phyloP scores from a whole-genome alignment of 306 rosid species.

The Albizia julibrissin region DNA sequence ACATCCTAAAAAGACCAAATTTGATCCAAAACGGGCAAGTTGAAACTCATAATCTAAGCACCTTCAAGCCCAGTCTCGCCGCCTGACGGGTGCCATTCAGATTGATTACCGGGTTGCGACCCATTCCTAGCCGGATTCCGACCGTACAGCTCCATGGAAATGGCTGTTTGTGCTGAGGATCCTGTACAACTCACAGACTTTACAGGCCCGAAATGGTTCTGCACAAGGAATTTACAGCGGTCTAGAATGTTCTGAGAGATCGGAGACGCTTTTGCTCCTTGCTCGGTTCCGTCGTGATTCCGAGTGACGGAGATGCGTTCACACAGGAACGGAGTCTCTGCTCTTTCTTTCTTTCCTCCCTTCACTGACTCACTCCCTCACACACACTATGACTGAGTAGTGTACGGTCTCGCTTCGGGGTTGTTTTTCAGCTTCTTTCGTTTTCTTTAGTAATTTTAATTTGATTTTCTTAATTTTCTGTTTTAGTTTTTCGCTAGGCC shows the following conservation, averaged over 20 bases:
- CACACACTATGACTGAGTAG: slow-evolving; percentile 29
- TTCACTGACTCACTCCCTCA: slow-evolving; percentile 17
- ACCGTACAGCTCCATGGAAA: slow-evolving; percentile 69
- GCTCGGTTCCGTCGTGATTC: slow-evolving; percentile 21
- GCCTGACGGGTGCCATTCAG: slow-evolving; percentile 64
- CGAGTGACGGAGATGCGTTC: slow-evolving; percentile 24
- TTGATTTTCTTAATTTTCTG: not conserved
- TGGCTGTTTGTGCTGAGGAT: slow-evolving; percentile 7
- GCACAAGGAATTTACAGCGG: slow-evolving; percentile 30
- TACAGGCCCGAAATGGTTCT: not conserved
- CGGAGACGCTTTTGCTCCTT: slow-evolving; percentile 31
- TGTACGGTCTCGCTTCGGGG: slow-evolving; percentile 47
- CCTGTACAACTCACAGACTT: slow-evolving; percentile 36
- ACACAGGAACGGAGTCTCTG: slow-evolving; percentile 32
- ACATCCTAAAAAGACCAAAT: not conserved
- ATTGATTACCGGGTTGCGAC: slow-evolving; percentile 56
- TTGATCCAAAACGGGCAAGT: not conserved
- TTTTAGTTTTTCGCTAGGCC: not conserved
- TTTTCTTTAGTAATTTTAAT: not conserved
- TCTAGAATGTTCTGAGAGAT: slow-evolving; percentile 47
- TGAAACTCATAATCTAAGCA: not conserved
- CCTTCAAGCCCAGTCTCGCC: slow-evolving; percentile 69
- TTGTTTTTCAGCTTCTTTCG: slow-evolving; percentile 12
- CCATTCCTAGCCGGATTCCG: slow-evolving; percentile 61
- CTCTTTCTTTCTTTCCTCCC: not conserved